Conservation (phyloP, 2,329 filamentous ascomycete genomes). For the Claviceps purpurea region DNA sequence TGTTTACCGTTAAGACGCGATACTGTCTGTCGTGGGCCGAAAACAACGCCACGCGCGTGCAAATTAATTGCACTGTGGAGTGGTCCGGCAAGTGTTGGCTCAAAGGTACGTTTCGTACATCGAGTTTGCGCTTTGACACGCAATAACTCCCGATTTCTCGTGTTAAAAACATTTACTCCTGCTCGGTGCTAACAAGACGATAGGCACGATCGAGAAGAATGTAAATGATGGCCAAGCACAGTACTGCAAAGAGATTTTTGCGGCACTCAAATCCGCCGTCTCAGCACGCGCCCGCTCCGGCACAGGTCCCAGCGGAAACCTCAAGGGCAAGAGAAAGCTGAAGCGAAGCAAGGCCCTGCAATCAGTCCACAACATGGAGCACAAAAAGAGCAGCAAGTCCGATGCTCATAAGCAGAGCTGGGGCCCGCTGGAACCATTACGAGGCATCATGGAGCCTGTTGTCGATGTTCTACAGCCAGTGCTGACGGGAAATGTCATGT, state of each 20-base stretch:
- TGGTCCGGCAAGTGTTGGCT: conserved; percentile 98
- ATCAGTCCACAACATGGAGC: conserved; percentile 29
- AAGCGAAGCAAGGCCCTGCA: conserved; percentile 36
- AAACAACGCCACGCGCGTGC: conserved; percentile 69
- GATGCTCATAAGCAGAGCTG: conserved; percentile 41
- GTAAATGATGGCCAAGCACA: conserved; percentile 78
- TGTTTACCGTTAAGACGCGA: conserved; percentile 83
- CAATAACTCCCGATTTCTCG: no score
- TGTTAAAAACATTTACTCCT: no score
- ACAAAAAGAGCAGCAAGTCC: conserved; percentile 27
- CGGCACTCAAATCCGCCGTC: conserved; percentile 59
- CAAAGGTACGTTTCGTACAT: conserved; percentile 49
- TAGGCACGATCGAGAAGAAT: conserved; percentile 90
- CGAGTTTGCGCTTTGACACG: background rate
- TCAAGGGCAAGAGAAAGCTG: conserved; percentile 50
- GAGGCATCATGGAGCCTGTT: conserved; percentile 54
- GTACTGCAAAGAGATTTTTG: conserved; percentile 70
- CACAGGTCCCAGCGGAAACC: conserved; percentile 30
- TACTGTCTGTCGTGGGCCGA: conserved; percentile 92
- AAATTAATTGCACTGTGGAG: conserved; percentile 82
- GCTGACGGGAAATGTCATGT: conserved; percentile 63
- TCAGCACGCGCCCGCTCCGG: conserved; percentile 45
- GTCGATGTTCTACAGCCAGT: conserved; percentile 56
- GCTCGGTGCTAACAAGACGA: conserved; percentile 15
- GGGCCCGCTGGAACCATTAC: conserved; percentile 72